These are phyloP conservation scores for Dothistroma septosporum DNA, from an alignment of 2,329 filamentous ascomycete species.

Conservation along the genomic window DNA sequence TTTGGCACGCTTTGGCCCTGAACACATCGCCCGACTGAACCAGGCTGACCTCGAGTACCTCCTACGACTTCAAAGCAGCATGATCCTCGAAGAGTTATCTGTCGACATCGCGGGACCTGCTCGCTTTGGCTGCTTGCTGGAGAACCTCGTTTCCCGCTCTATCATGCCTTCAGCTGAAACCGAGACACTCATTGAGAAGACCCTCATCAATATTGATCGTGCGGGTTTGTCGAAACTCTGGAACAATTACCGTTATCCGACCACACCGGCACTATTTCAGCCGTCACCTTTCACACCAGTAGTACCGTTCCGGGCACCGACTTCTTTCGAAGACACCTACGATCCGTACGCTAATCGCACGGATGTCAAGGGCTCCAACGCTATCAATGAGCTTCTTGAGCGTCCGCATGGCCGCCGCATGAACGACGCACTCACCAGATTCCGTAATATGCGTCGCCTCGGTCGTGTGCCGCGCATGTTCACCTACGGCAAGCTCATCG, in stretches of 20 bases:
- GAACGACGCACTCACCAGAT: conserved; percentile 74
- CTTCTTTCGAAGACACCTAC: conserved; percentile 72
- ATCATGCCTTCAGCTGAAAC: conserved; percentile 55
- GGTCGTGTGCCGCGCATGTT: conserved; percentile 92
- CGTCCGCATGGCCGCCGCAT: conserved; percentile 67
- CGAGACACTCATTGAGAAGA: conserved; percentile 55
- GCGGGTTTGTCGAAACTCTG: conserved; percentile 51
- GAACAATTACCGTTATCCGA: conserved; percentile 55
- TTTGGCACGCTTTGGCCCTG: conserved; percentile 57
- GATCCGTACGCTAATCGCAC: conserved; percentile 88
- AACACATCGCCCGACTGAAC: conserved; percentile 55
- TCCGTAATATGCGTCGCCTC: conserved; percentile 88
- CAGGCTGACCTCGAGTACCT: conserved; percentile 54
- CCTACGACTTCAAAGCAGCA: conserved; percentile 56
- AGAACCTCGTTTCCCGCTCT: conserved; percentile 52
- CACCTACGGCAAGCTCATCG: conserved; percentile 93
- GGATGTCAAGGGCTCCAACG: conserved; percentile 87
- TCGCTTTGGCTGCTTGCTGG: conserved; percentile 59
- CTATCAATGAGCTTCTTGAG: conserved; percentile 87
- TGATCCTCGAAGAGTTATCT: conserved; percentile 43
- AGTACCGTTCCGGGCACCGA: conserved; percentile 45
- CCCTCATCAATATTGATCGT: conserved; percentile 51
- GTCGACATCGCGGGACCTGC: conserved; percentile 56
- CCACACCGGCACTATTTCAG: conserved; percentile 40
- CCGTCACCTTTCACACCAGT: conserved; percentile 50